Percentiles rank a stretch among this genome's conserved stretches.
Evolutionary conservation across 805 yeast genomes (phyloP).

Genomic region (Yamadazyma laniorum): DNA sequence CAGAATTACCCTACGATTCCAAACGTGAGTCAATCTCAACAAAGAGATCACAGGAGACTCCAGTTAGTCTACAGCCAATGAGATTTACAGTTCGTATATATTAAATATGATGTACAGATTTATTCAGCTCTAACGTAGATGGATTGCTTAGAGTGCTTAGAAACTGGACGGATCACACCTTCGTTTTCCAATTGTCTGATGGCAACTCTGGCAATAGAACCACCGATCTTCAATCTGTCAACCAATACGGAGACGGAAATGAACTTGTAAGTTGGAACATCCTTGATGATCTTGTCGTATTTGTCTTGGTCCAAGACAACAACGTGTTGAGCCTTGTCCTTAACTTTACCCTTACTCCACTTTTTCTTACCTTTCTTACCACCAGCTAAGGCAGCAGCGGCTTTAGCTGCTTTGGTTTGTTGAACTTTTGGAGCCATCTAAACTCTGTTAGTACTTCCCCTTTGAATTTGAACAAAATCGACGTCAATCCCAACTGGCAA

Average conservation of each 20-base stretch:
- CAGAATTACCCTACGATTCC: no score
- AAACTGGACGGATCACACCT: slow-evolving; percentile 92
- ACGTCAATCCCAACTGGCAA: no score
- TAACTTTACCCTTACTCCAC: slow-evolving; percentile 99
- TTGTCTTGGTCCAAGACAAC: slow-evolving; percentile 96
- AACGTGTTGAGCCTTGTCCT: slow-evolving; percentile 99
- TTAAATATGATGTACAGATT: slow-evolving; percentile 16
- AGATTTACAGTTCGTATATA: slow-evolving; percentile 9
- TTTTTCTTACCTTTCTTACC: slow-evolving; percentile 99
- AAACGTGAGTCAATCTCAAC: no score
- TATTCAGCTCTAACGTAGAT: slow-evolving; percentile 81
- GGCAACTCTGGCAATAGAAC: slow-evolving; percentile 98
- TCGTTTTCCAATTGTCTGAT: slow-evolving; percentile 91
- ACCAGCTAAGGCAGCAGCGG: slow-evolving; percentile 99
- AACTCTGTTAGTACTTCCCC: slow-evolving; percentile 13
- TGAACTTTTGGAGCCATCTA: slow-evolving; percentile 99
- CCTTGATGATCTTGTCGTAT: slow-evolving; percentile 99
- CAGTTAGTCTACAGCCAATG: no score
- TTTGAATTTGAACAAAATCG: no score
- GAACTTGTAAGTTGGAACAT: slow-evolving; percentile 97
- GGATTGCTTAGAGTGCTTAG: slow-evolving; percentile 94
- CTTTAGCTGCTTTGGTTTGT: slow-evolving; percentile 99
- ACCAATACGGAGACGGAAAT: slow-evolving; percentile 97
- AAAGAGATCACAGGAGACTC: no score
- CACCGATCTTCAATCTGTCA: slow-evolving; percentile 99